Evolutionary conservation across 257 asterid genomes (phyloP).

Genomic region (Solanum etuberosum): DNA sequence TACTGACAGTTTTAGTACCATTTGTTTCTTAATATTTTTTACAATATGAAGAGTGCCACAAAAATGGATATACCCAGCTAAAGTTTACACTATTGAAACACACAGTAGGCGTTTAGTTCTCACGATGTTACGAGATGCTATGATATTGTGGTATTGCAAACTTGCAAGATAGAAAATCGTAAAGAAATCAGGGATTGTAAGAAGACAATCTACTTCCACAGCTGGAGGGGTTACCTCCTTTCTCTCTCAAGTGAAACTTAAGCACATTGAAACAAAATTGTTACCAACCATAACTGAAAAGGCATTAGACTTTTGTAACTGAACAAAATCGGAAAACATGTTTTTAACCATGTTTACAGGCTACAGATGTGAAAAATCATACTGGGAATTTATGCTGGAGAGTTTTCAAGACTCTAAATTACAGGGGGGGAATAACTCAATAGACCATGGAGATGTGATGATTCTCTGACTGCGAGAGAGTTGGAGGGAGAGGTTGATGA

Average conservation of each 20-base stretch:
- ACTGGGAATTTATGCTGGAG: neutral
- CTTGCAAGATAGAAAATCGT: neutral
- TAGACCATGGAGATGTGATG: neutral
- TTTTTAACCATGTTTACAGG: neutral
- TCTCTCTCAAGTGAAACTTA: neutral
- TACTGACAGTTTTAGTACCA: neutral
- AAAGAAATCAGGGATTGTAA: neutral
- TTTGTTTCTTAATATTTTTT: neutral
- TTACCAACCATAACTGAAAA: neutral
- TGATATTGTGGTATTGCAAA: neutral
- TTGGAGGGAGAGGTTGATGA: neutral
- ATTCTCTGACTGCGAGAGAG: neutral
- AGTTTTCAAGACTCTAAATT: neutral
- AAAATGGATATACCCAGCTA: neutral
- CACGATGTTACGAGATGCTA: neutral
- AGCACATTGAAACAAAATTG: neutral
- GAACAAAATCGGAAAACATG: neutral
- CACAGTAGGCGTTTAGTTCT: neutral
- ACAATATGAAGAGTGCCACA: neutral
- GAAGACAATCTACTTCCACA: neutral
- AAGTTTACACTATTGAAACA: neutral
- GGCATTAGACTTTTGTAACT: neutral
- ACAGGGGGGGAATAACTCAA: neutral
- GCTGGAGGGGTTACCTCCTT: neutral
- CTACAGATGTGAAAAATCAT: neutral